Evolutionary conservation across 371 early-diverging fungal genomes (phyloP), one percentile per base, ranked within the genome.

Genomic region (Mortierella sp.): DNA sequence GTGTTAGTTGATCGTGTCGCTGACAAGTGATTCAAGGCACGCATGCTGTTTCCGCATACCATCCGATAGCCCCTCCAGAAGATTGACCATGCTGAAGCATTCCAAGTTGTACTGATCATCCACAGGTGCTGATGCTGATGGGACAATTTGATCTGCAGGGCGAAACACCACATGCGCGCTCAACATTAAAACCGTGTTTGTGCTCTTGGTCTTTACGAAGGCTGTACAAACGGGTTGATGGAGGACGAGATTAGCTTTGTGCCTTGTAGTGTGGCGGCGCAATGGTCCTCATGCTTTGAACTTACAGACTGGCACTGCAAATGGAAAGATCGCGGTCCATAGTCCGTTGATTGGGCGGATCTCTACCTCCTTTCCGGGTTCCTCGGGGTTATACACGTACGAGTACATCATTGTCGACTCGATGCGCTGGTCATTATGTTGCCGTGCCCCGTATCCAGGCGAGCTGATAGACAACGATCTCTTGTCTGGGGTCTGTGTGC

Each of bases 291-390:
- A n/a, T n/a, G n/a, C 10, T 34, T 34, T 10, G 34, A 34, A 60
- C 84, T 79, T 84, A 89, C 89, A 84, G 27, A 89, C 84, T 34
- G 90, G 88, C 3, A 89, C 79, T 8, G 82, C 63, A 54, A 89
- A 80, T 5, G 85, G 87, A 54, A 85, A 83, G 41, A 88, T 79
- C 31, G 85, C 86, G 18, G 84, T 84, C 73, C 83, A 84, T 1
- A 79, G 72, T 30, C 83, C 80, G 31, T 88, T 81, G 42, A 82
- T 67, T 24, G 83, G 81, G 51, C 81, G 68, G 2, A 87, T 55
- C 42, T 80, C 73, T n/a, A 79, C 65, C 27, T 86, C 82, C 24
- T 79, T 67, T 23, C 87, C 86, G 38, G 82, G 83, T 8, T 76
- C 82, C 39, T 79, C 76, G 18, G 82, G 66, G 54, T 84, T 89